These are phyloP conservation scores for Mycosphaerelloides madeirae DNA, from an alignment of 2,329 filamentous ascomycete species.

Conservation along the genomic window DNA sequence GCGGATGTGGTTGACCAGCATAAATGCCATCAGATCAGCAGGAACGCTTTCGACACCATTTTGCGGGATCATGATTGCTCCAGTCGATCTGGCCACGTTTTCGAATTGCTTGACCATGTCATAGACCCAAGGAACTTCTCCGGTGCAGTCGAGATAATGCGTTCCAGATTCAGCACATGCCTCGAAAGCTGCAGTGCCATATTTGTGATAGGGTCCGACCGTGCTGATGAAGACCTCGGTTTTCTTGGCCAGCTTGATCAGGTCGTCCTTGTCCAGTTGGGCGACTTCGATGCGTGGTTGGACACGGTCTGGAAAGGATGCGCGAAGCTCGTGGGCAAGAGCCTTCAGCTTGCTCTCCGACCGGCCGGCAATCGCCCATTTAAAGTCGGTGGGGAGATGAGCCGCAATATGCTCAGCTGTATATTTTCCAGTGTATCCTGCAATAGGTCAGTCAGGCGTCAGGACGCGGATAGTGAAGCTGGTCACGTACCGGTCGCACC, in stretches of 20 bases:
- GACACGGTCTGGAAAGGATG: conserved; percentile 62
- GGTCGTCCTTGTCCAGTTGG: conserved; percentile 46
- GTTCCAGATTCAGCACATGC: conserved; percentile 62
- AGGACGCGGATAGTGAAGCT: too few species aligned
- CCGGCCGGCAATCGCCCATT: conserved; percentile 84
- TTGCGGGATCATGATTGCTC: conserved; percentile 59
- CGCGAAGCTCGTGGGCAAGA: conserved; percentile 62
- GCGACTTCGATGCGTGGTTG: conserved; percentile 59
- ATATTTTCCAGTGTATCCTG: conserved; percentile 72
- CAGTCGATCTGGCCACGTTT: conserved; percentile 53
- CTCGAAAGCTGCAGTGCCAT: conserved; percentile 60
- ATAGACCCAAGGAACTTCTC: conserved; percentile 53
- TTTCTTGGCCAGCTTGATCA: conserved; percentile 50
- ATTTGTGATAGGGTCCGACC: conserved; percentile 59
- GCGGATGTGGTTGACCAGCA: conserved; percentile 51
- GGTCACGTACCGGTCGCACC: conserved; percentile 57
- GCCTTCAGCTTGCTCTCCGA: conserved; percentile 69
- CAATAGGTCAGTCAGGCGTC: too few species aligned
- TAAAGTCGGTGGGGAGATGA: conserved; percentile 67
- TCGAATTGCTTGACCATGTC: conserved; percentile 60
- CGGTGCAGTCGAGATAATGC: conserved; percentile 64
- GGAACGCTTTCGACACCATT: conserved; percentile 59
- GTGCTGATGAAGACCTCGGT: conserved; percentile 57
- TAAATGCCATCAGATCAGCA: conserved; percentile 51
- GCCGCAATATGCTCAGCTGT: conserved; percentile 70